A percentile compares a stretch with the other conserved stretches of the same genome.
Evolutionary conservation across 2,329 filamentous ascomycete species (phyloP).

Genomic region (Camillea tinctor): DNA sequence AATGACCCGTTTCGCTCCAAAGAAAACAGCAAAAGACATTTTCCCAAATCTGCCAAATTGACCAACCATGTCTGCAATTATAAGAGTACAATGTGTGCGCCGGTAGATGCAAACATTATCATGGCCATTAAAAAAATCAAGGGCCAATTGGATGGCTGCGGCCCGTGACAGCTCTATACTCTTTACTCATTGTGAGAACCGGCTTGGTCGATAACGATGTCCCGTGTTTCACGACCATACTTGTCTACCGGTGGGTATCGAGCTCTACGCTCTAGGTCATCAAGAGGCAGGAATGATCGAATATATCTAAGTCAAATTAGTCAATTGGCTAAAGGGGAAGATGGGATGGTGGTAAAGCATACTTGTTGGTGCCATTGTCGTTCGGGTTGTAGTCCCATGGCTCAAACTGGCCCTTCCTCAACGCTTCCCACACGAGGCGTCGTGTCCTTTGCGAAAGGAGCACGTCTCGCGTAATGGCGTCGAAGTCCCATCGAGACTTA

Average conservation of each 20-base stretch:
- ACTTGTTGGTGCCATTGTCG: conserved; percentile 67
- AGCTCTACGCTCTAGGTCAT: conserved; percentile 75
- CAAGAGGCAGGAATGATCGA: conserved; percentile 76
- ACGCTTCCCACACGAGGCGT: conserved; percentile 74
- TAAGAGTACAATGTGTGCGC: neutral
- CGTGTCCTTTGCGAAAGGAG: conserved; percentile 76
- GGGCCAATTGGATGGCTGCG: neutral
- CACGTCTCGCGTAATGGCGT: conserved; percentile 71
- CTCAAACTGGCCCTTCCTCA: conserved; percentile 73
- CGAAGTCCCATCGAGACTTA: conserved; percentile 75
- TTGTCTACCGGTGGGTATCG: conserved; percentile 67
- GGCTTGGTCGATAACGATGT: conserved; percentile 41
- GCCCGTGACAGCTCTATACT: neutral
- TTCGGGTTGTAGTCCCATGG: conserved; percentile 83
- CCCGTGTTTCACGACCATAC: conserved; percentile 48
- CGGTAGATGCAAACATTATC: neutral
- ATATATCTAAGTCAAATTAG: conserved; percentile 64
- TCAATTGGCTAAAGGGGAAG: conserved; percentile 24
- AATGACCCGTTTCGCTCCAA: neutral
- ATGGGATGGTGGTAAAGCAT: conserved; percentile 32
- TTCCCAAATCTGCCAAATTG: neutral
- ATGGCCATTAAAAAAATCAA: neutral
- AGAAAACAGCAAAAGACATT: neutral
- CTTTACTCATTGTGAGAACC: conserved; percentile 43
- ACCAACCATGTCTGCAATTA: neutral